These are phyloP conservation scores for Carpinus viminea DNA, from an alignment of 306 rosid genomes.

Conservation along the genomic window DNA sequence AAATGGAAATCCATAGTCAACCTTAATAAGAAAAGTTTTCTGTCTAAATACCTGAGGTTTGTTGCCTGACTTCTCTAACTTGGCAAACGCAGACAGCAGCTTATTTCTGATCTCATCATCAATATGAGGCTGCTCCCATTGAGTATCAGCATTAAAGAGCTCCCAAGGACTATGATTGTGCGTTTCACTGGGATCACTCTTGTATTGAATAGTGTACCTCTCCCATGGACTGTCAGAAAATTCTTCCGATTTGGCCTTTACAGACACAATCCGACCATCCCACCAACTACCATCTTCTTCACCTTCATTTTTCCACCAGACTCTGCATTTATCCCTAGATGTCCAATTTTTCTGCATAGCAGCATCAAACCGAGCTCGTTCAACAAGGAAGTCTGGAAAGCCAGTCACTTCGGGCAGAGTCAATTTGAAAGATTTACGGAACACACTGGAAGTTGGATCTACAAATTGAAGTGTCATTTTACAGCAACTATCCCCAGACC, in stretches of 20 bases:
- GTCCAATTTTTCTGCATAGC: constrained; percentile 87
- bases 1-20: constrained; percentile 20
- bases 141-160: constrained; percentile 71
- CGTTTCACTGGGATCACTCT: constrained; percentile 60
- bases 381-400: constrained; percentile 96
- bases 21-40: constrained; percentile 3
- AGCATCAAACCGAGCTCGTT: constrained; percentile 74
- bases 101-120: constrained; percentile 52
- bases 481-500: constrained; percentile 99
- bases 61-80: constrained; percentile 57
- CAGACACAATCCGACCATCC: constrained; percentile 74
- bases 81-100: constrained; percentile 53
- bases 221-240: constrained; percentile 98
- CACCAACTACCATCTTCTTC: constrained; percentile 90
- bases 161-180: constrained; percentile 99
- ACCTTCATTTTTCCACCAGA: constrained; percentile 95
- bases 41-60: constrained; percentile 60
- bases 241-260: constrained; percentile 63
- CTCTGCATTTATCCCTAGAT: constrained; percentile 88
- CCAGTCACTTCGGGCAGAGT: constrained; percentile 85
- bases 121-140: constrained; percentile 78
- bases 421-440: constrained; percentile 62
- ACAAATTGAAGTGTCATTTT: constrained; percentile 80
- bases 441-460: constrained; percentile 67
- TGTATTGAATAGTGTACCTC: constrained; percentile 71